Evolutionary conservation across 352 stramenopile genomes (phyloP), one percentile per base, ranked within the genome.

Genomic region (Thalassiosira gravida): DNA sequence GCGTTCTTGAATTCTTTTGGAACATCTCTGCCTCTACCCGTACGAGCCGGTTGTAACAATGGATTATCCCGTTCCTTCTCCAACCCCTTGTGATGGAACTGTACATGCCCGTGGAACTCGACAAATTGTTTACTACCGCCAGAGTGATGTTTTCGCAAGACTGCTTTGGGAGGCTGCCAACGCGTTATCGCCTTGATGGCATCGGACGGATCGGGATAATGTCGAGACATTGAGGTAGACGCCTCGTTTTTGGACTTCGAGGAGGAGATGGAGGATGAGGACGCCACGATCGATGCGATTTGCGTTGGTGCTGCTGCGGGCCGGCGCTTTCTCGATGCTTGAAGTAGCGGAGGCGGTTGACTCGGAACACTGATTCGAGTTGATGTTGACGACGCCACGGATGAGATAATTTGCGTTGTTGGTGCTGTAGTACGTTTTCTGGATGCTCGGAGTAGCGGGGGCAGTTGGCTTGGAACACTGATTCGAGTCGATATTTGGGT

Each of bases 201-300:
- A 71, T 85, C 77, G 0, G 77, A 85, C 44, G 77, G 77, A 68
- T 85, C 77, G 27, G 77, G 77, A 64, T 66, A 85, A 9, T 80
- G 61, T 63, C 77, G 77, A 39, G 50, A 58, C 14, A 85, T 44
- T 29, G 74, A 82, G 50, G 74, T 67, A 14, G 74, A 65, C 30
- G 72, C 44, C 32, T 66, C 55, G 27, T 32, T 29, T 9, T 25
- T 39, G 32, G 32, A 39, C 32, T 39, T 39, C 11, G 32, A 39
- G 11, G 11, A 11, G 11, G 32, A 39, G 5, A 11, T 39, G 5
- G 32, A 39, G 32, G 32, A 39, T 11, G 66, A 61, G 24, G 58
- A 13, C 37, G 37, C 16, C 24, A 63, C n/a, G 1, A 46, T 39
- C 39, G 22, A 32, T n/a, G n/a, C n/a, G 2, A 47, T 47, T 37